These are phyloP conservation scores for Geotrichum fermentans DNA, from an alignment of 1,139 yeast species.

Conservation along the genomic window DNA sequence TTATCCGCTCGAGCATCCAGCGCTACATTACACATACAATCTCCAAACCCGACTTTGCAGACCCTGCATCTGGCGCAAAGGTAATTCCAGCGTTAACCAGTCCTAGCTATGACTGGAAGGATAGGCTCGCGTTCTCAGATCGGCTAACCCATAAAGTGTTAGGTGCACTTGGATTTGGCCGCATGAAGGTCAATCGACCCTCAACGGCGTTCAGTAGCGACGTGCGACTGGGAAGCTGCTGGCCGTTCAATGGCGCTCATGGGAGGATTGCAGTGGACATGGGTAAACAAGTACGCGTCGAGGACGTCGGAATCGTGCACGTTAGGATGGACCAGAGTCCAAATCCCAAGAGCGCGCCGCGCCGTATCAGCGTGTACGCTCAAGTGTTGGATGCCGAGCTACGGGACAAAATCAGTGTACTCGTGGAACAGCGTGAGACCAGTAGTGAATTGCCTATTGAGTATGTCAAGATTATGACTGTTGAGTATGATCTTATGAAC, in stretches of 20 bases:
- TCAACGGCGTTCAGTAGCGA: conserved; percentile 29
- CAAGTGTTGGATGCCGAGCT: conserved; percentile 26
- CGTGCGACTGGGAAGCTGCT: conserved; percentile 34
- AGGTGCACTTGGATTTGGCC: conserved; percentile 28
- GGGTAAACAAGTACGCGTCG: conserved; percentile 28
- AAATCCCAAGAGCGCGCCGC: conserved; percentile 34
- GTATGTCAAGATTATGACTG: conserved; percentile 29
- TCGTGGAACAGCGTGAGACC: conserved; percentile 17
- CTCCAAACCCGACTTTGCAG: conserved; percentile 34
- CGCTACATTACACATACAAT: conserved; percentile 17
- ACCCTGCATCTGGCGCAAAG: conserved; percentile 32
- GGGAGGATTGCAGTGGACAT: conserved; percentile 34
- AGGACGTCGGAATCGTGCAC: conserved; percentile 35
- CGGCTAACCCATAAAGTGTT: conserved; percentile 22
- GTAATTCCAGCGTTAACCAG: conserved; percentile 32
- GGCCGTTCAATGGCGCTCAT: conserved; percentile 36
- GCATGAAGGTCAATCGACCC: conserved; percentile 27
- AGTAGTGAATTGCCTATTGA: not conserved
- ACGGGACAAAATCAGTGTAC: conserved; percentile 19
- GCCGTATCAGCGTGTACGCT: conserved; percentile 33
- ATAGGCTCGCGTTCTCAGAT: conserved; percentile 18
- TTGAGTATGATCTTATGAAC: conserved; percentile 31
- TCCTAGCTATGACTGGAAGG: conserved; percentile 27
- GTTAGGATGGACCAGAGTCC: conserved; percentile 30
- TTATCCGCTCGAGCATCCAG: conserved; percentile 15